Conservation (phyloP, 192 early-diverging fungal species). For the Lunasporangiospora selenospora region DNA sequence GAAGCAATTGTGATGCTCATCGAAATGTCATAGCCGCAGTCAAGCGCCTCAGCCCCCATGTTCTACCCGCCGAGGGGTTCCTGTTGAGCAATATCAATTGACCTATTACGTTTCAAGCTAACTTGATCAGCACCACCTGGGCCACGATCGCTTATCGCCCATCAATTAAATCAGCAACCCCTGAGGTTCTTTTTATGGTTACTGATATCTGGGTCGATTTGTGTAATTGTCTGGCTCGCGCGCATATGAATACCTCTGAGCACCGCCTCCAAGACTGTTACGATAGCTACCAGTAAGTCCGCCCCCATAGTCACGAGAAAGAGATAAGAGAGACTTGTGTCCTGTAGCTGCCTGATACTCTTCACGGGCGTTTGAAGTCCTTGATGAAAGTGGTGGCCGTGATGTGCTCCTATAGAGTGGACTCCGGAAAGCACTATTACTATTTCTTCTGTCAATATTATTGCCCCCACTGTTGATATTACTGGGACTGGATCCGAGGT, state of each 20-base stretch:
- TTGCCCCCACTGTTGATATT: not conserved
- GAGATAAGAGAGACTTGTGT: slow-evolving; percentile 13
- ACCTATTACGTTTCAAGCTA: no score
- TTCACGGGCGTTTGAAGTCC: slow-evolving; percentile 25
- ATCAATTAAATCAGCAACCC: no score
- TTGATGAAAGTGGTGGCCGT: not conserved
- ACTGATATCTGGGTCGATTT: slow-evolving; percentile 26
- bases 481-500: not conserved
- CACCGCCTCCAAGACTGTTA: slow-evolving; percentile 12
- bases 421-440: not conserved
- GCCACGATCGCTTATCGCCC: no score
- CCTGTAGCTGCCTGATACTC: slow-evolving; percentile 22
- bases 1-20: no score
- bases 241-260: slow-evolving; percentile 6
- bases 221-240: slow-evolving; percentile 5
- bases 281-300: no score
- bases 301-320: slow-evolving; percentile 18
- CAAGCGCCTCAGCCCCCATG: no score
- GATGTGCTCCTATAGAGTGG: slow-evolving; percentile 5
- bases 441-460: not conserved
- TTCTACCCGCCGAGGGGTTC: no score
- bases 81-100: no score
- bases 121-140: no score
- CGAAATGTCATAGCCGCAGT: no score
- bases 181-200: no score